Evolutionary conservation across 169 alveolate genomes (phyloP).

Genomic region (Plasmodium vivax): DNA sequence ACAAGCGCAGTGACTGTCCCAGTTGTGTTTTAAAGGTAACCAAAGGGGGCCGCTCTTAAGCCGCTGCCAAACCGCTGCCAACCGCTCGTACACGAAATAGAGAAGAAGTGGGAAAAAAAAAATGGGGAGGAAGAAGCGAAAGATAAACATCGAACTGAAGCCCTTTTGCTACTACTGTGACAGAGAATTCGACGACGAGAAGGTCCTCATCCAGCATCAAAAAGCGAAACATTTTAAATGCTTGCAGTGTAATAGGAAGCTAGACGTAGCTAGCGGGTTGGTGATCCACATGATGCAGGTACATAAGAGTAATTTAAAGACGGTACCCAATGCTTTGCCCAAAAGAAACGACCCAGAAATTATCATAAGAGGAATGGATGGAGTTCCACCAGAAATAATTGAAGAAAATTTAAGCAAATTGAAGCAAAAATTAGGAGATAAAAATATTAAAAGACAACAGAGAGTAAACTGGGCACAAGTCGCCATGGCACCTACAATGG

Average conservation of each 20-base stretch:
- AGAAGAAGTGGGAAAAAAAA: background rate
- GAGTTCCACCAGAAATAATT: slow-evolving; percentile 93
- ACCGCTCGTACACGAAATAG: background rate
- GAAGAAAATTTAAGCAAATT: slow-evolving; percentile 86
- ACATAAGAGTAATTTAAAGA: slow-evolving; percentile 91
- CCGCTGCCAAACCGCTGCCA: background rate
- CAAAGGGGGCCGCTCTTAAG: background rate
- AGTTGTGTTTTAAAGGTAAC: background rate
- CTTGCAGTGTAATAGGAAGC: slow-evolving; percentile 93
- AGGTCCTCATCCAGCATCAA: slow-evolving; percentile 96
- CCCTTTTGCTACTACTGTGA: slow-evolving; percentile 99
- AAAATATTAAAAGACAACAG: slow-evolving; percentile 83
- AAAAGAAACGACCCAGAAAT: slow-evolving; percentile 95
- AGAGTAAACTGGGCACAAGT: slow-evolving; percentile 89
- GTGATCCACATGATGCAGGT: slow-evolving; percentile 93
- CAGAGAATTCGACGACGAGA: slow-evolving; percentile 96
- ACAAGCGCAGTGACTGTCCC: background rate
- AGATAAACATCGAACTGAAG: slow-evolving; percentile 90
- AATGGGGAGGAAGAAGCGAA: slow-evolving; percentile 96
- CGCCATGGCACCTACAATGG: slow-evolving; percentile 83
- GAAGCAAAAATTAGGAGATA: slow-evolving; percentile 81
- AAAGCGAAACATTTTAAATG: slow-evolving; percentile 98
- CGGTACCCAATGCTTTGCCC: slow-evolving; percentile 97
- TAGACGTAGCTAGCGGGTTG: slow-evolving; percentile 95
- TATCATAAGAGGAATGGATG: slow-evolving; percentile 97